A percentile compares a stretch with the other conserved stretches of the same genome.
These are phyloP conservation scores for Hypsizygus ulmarius DNA, from an alignment of 1,284 basidiomycete genomes.

Conservation along the genomic window DNA sequence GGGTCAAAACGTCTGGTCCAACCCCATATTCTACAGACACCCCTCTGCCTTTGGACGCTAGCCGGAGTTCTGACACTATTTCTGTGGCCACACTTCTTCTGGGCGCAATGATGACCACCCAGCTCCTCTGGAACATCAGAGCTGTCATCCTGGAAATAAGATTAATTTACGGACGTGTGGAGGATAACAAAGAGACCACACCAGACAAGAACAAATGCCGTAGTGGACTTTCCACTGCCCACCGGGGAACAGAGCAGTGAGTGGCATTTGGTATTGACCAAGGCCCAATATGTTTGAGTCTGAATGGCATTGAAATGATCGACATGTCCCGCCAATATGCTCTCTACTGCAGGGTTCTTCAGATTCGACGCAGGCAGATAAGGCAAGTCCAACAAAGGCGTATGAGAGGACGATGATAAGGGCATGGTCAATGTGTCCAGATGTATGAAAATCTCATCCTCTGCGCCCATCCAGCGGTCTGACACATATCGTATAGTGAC, in stretches of 20 bases:
- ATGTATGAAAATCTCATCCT: slow-evolving; percentile 66
- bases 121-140: slow-evolving; percentile 37
- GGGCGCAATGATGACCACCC: slow-evolving; percentile 59
- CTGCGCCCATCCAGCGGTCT: slow-evolving; percentile 93
- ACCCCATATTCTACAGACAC: slow-evolving; percentile 45
- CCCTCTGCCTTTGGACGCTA: slow-evolving; percentile 35
- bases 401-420: slow-evolving; percentile 56
- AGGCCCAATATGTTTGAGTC: slow-evolving; percentile 86
- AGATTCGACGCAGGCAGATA: slow-evolving; percentile 65
- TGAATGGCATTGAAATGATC: slow-evolving; percentile 83
- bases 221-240: slow-evolving; percentile 78
- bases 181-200: slow-evolving; percentile 31
- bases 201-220: slow-evolving; percentile 76
- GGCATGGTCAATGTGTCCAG: slow-evolving; percentile 82
- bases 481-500: slow-evolving; percentile 81
- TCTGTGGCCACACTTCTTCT: slow-evolving; percentile 47
- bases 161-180: slow-evolving; percentile 1
- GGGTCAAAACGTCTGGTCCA: slow-evolving; percentile 31
- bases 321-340: slow-evolving; percentile 44
- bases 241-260: slow-evolving; percentile 81
- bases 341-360: slow-evolving; percentile 46
- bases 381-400: slow-evolving; percentile 77
- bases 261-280: slow-evolving; percentile 71
- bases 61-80: slow-evolving; percentile 48
- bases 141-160: slow-evolving; percentile 45